phyloP scores from a whole-genome alignment of 108 stramenopile genomes.

The Fistulifera pelliculosa region DNA sequence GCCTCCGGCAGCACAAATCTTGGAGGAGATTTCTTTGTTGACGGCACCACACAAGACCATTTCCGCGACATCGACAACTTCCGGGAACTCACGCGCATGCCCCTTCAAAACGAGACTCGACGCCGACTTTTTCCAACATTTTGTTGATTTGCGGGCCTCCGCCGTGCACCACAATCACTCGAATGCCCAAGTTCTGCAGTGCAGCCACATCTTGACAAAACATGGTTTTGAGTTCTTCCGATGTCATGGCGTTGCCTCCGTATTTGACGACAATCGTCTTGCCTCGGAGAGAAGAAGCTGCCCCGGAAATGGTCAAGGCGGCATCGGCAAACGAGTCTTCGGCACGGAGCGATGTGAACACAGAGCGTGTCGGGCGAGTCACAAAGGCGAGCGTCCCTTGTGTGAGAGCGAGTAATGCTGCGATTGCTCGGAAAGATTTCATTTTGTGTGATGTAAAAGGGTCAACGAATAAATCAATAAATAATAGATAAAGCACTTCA shows the following conservation, averaged over 20 bases:
- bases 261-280: slow-evolving; percentile 82
- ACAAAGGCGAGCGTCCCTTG: too few relatives aligned
- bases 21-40: slow-evolving; percentile 85
- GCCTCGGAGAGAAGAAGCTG: slow-evolving; percentile 48
- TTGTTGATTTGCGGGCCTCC: slow-evolving; percentile 90
- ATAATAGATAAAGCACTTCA: too few relatives aligned
- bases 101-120: slow-evolving; percentile 82
- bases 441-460: too few relatives aligned
- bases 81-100: slow-evolving; percentile 81
- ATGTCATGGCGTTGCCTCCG: slow-evolving; percentile 91
- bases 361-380: neutral
- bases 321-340: slow-evolving; percentile 31
- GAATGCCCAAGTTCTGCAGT: slow-evolving; percentile 77
- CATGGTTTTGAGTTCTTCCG: slow-evolving; percentile 62
- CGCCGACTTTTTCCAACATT: slow-evolving; percentile 75
- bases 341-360: neutral
- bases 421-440: too few relatives aligned
- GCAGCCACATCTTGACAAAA: slow-evolving; percentile 81
- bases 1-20: slow-evolving; percentile 77
- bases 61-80: slow-evolving; percentile 92
- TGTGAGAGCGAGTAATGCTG: too few relatives aligned
- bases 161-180: slow-evolving; percentile 88
- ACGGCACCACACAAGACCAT: slow-evolving; percentile 95
- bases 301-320: slow-evolving; percentile 52
- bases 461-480: too few relatives aligned